Conservation (phyloP, 2,329 filamentous ascomycete species). For the Pleomassaria siparia region DNA sequence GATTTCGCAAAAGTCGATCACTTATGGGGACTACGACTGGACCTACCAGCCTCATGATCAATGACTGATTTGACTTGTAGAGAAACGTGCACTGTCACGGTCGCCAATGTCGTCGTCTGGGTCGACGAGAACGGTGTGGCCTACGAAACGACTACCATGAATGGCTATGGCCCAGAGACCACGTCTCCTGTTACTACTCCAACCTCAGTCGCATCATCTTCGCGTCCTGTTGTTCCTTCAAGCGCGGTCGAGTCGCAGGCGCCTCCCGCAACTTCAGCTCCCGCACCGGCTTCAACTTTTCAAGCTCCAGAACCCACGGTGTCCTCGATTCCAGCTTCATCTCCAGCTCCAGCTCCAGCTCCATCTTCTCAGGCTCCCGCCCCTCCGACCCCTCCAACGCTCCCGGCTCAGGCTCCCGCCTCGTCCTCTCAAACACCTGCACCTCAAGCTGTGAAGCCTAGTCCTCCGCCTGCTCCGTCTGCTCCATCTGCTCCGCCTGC, state of each 20-base stretch:
- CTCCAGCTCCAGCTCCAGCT: constrained; percentile 3
- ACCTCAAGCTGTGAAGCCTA: neutral
- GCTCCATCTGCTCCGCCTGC: neutral
- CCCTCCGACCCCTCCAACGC: no score
- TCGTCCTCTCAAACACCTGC: no score
- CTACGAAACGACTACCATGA: constrained; percentile 26
- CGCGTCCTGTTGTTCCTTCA: neutral
- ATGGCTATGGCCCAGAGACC: constrained; percentile 8
- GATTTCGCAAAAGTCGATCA: neutral
- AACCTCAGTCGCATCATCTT: neutral
- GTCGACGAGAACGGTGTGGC: constrained; percentile 34
- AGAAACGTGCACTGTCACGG: constrained; percentile 32
- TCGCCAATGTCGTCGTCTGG: constrained; percentile 34
- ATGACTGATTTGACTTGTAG: no score
- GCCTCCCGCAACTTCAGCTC: constrained; percentile 5
- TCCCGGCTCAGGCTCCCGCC: neutral
- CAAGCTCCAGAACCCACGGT: neutral
- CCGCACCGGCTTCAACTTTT: neutral
- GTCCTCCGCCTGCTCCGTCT: neutral
- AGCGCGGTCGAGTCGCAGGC: neutral
- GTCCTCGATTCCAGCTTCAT: constrained; percentile 3
- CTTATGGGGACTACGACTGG: no score
- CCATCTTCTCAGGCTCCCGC: constrained; percentile 7
- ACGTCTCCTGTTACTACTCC: constrained; percentile 4
- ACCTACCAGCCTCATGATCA: constrained; percentile 18